Evolutionary conservation across 305 asterid genomes (phyloP).

Genomic region (Fraxinus dipetala): DNA sequence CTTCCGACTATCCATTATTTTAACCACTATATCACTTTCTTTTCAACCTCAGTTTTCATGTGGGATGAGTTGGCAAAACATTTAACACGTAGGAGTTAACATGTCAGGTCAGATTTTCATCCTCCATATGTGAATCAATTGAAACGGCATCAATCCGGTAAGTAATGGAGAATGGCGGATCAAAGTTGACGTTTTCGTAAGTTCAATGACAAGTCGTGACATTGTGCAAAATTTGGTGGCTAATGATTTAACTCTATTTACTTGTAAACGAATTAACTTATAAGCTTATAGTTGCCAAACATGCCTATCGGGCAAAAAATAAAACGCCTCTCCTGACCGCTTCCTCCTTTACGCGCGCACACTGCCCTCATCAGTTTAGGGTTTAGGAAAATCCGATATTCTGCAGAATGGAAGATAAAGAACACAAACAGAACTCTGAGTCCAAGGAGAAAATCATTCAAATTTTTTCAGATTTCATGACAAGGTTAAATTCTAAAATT

Average conservation of each 20-base stretch:
- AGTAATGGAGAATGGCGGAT: too few species aligned
- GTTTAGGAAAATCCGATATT: neutral
- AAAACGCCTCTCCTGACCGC: neutral
- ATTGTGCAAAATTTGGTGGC: too few species aligned
- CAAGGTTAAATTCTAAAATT: constrained; percentile 37
- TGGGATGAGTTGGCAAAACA: too few species aligned
- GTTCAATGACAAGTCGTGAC: too few species aligned
- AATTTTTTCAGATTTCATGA: constrained; percentile 60
- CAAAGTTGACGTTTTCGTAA: too few species aligned
- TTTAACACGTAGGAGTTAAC: too few species aligned
- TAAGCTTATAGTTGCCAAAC: neutral
- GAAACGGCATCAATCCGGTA: too few species aligned
- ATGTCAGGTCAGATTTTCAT: too few species aligned
- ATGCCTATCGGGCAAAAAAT: neutral
- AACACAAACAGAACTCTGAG: constrained; percentile 17
- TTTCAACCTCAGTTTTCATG: too few species aligned
- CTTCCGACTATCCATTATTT: neutral
- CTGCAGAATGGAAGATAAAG: constrained; percentile 48
- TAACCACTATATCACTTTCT: neutral
- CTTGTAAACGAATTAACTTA: neutral
- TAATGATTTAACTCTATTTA: neutral
- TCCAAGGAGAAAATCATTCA: constrained; percentile 32
- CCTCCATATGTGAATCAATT: too few species aligned
- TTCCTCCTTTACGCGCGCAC: neutral
- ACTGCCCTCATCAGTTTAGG: neutral